Conservation (phyloP, 2,329 filamentous ascomycete genomes). For the Fusarium begoniae region DNA sequence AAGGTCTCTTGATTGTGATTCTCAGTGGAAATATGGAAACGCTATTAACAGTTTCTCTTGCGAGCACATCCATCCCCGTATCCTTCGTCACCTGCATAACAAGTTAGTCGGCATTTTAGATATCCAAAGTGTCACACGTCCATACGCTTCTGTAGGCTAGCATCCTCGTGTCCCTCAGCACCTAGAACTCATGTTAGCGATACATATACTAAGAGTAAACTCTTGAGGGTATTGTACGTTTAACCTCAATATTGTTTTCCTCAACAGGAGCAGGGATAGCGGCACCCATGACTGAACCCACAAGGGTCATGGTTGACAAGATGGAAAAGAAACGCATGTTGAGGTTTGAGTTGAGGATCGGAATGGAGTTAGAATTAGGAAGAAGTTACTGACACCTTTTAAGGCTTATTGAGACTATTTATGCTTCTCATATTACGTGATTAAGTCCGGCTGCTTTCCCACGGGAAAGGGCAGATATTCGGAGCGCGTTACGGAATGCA, state of each 20-base stretch:
- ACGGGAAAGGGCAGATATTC: not conserved
- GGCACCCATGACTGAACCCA: not conserved
- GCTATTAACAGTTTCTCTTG: not conserved
- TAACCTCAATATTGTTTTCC: not conserved
- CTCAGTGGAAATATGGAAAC: too few species aligned
- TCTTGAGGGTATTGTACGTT: not conserved
- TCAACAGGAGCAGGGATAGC: not conserved
- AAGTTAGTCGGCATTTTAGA: not conserved
- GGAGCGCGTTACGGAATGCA: too few species aligned
- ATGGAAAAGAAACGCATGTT: not conserved
- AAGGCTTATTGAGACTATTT: not conserved
- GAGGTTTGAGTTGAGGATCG: not conserved
- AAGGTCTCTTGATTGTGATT: too few species aligned
- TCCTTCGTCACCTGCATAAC: not conserved
- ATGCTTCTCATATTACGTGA: not conserved
- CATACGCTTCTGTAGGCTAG: not conserved
- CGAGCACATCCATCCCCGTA: not conserved
- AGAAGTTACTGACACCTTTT: fast-evolving
- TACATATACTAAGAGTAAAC: fast-evolving
- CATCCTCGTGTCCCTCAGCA: not conserved
- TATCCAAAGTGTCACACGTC: fast-evolving
- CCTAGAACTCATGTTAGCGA: fast-evolving
- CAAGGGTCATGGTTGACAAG: not conserved
- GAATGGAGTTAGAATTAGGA: too few species aligned
- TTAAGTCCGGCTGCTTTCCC: not conserved